Base-by-base conservation (phyloP, 352 stramenopile species). In the Phytophthora pseudosyringae region DNA sequence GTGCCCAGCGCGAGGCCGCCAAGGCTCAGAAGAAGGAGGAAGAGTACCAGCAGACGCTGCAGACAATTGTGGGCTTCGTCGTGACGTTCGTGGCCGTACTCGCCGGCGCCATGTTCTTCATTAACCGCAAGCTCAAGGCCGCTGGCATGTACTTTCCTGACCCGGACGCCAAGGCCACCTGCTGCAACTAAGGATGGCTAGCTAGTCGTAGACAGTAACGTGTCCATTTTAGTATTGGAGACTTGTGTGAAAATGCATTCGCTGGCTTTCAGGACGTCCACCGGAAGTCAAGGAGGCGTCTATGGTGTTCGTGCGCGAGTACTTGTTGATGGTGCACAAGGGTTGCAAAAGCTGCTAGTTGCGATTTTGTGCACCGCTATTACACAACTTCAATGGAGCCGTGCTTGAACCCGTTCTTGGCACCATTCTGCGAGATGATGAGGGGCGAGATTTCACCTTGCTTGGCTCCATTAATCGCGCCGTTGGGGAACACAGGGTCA, bases 111-210 rank as follows among this genome's bases (percentile, higher is more conserved):
- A 83, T 84, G 32, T 93, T 78, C 61, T 69, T 86, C 69, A 90
- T 94, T 57, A 92, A 93, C 72, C 81, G 86, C 68, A 95, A 95
- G 75, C 83, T 93, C 52, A 93, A 93, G 75, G 71, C 66, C 10
- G 84, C 82, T 13, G 84, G 84, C 26, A 89, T 93, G 73, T 93
- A 93, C 79, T 90, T 87, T 56, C 75, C 84, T 3, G 69, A 90
- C 50, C 81, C 83, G 8, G 64, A 78, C 5, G 81, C 62, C 32
- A 86, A 86, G 63, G 70, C 81, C 0, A 75, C 73, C 25, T 89
- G 86, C 75, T 89, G 86, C 64, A 64, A 76, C 49, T 82, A 78
- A 50, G 43, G 45, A 11, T 29, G 16, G 32, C 26, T 52, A 45
- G 39, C 33, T 48, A 52, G 44, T 59, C 51, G 45, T 65, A 56